phyloP scores from a whole-genome alignment of 805 yeast genomes.

The Starmerella vaccinii region DNA sequence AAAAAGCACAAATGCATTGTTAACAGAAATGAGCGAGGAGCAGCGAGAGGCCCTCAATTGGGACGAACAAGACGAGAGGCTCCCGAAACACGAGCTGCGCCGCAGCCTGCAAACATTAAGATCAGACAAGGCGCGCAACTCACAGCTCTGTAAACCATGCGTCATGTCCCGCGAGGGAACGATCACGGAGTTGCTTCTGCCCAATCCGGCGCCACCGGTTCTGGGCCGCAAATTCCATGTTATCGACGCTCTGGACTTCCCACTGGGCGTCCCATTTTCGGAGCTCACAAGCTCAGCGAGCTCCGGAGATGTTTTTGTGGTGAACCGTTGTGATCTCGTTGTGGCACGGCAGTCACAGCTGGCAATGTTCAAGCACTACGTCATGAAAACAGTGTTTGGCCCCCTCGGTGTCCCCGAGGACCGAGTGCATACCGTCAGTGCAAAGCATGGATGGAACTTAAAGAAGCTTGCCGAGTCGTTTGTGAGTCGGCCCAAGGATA shows the following conservation, averaged over 20 bases:
- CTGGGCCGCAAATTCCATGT: conserved; percentile 49
- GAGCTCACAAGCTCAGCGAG: neutral
- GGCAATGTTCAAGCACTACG: conserved; percentile 25
- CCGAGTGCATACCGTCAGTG: conserved; percentile 43
- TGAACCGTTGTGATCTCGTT: conserved; percentile 39
- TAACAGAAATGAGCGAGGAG: conserved; percentile 13
- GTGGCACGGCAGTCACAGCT: conserved; percentile 27
- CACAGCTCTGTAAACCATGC: conserved; percentile 25
- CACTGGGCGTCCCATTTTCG: conserved; percentile 31
- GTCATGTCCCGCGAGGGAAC: conserved; percentile 15
- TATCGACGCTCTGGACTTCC: conserved; percentile 62
- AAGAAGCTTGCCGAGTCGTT: conserved; percentile 30
- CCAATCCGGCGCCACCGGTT: conserved; percentile 25
- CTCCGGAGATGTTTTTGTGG: conserved; percentile 26
- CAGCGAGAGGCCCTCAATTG: conserved; percentile 18
- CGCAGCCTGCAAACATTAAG: neutral
- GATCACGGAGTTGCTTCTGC: neutral
- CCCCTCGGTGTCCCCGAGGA: conserved; percentile 31
- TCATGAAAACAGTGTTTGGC: conserved; percentile 32
- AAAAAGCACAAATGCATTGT: neutral
- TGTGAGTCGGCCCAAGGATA: conserved; percentile 28
- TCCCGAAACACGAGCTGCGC: neutral
- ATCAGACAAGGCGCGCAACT: conserved; percentile 7
- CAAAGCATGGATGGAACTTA: conserved; percentile 45
- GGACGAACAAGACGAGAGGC: neutral